These are phyloP conservation scores for Fusarium sp. DNA, from an alignment of 2,329 filamentous ascomycete genomes.

Conservation along the genomic window DNA sequence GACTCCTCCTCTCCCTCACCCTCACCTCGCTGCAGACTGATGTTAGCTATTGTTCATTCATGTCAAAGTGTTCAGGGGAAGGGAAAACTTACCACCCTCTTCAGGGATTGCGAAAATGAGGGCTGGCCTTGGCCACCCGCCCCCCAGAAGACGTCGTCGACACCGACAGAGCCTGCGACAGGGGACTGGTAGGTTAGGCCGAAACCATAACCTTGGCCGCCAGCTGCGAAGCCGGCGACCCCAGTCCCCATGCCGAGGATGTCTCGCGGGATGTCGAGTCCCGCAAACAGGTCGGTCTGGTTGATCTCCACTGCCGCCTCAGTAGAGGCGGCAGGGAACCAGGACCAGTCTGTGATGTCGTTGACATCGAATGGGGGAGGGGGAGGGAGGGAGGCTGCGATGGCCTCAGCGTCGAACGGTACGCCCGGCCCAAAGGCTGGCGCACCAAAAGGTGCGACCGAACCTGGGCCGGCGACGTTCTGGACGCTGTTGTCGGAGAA, in stretches of 20 bases:
- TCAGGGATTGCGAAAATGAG: background rate
- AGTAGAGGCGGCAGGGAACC: background rate
- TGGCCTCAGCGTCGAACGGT: background rate
- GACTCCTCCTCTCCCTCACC: background rate
- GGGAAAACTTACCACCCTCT: background rate
- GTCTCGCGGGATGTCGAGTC: background rate
- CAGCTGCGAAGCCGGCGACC: background rate
- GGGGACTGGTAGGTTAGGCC: background rate
- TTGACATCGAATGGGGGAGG: background rate
- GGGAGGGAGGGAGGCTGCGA: background rate
- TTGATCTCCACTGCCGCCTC: background rate
- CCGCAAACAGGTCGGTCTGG: background rate
- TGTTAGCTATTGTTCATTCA: background rate
- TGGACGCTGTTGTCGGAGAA: background rate
- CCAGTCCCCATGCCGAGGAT: background rate
- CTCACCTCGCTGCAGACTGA: background rate
- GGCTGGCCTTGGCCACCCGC: background rate
- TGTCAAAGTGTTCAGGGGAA: background rate
- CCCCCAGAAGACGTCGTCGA: background rate
- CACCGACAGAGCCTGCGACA: background rate
- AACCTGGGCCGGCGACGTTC: background rate
- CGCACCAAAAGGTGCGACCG: background rate
- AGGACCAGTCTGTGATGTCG: background rate
- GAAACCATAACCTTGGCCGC: background rate
- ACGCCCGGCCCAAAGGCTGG: background rate